Evolutionary conservation across 306 rosid genomes (phyloP).

Genomic region (Hippophae rhamnoides): DNA sequence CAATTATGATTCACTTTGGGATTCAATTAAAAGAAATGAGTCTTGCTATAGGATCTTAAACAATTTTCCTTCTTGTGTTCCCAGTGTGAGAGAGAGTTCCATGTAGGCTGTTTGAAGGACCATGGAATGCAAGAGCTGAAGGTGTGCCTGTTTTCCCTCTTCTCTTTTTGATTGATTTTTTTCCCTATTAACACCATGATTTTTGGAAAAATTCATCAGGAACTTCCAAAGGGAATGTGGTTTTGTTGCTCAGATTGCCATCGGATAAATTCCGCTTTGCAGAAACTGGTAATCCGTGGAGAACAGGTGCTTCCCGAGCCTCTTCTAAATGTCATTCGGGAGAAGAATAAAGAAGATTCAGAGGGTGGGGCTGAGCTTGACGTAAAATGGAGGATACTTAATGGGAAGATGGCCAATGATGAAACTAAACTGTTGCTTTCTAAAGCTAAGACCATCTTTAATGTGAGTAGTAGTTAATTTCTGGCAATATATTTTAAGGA

Average conservation of each 20-base stretch:
- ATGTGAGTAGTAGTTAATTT: conserved; percentile 36
- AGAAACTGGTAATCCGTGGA: conserved; percentile 41
- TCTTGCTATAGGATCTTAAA: background rate
- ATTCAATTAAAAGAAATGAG: too few relatives aligned
- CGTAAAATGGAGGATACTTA: conserved; percentile 70
- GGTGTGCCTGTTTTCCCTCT: conserved; percentile 29
- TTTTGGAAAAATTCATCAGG: conserved; percentile 29
- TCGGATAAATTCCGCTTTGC: conserved; percentile 31
- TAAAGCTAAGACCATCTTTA: conserved; percentile 47
- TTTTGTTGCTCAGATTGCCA: conserved; percentile 53
- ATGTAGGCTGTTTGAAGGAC: conserved; percentile 70
- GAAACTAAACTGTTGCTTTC: conserved; percentile 47
- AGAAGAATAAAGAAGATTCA: conserved; percentile 27
- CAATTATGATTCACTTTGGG: background rate
- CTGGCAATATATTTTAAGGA: background rate
- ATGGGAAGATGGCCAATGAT: conserved; percentile 37
- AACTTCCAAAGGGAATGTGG: conserved; percentile 65
- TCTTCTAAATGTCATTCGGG: conserved; percentile 28
- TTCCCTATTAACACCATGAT: background rate
- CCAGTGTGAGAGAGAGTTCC: conserved; percentile 80
- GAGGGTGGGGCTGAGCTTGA: conserved; percentile 24
- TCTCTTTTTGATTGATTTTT: background rate
- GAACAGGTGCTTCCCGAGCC: conserved; percentile 45
- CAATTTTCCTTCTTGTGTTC: background rate
- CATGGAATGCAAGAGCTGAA: conserved; percentile 41